A percentile compares a stretch with the other conserved stretches of the same genome.
phyloP scores from a whole-genome alignment of 768 basidiomycete genomes.

The Lanmaoa pseudosensibilis region DNA sequence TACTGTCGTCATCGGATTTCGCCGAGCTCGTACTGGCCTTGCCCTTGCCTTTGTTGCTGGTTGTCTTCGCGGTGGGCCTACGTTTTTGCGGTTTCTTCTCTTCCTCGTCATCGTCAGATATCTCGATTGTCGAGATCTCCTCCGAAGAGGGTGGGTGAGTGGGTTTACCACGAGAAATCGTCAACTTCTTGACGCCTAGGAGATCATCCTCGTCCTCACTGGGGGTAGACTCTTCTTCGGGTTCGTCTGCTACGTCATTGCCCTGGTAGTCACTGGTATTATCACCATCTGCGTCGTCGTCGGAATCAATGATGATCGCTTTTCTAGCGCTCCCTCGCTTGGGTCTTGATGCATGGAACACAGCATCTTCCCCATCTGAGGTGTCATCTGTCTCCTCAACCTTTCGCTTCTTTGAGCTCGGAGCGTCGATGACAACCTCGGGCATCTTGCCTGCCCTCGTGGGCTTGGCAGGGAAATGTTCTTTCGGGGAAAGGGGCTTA shows the following conservation, averaged over 20 bases:
- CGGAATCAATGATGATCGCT: slow-evolving; percentile 48
- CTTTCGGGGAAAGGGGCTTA: slow-evolving; percentile 14
- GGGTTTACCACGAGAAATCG: slow-evolving; percentile 23
- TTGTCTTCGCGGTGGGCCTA: slow-evolving; percentile 25
- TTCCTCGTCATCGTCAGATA: slow-evolving; percentile 27
- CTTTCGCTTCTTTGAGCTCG: slow-evolving; percentile 20
- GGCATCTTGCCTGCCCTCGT: slow-evolving; percentile 43
- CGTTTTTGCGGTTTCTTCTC: slow-evolving; percentile 35
- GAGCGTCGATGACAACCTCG: slow-evolving; percentile 56
- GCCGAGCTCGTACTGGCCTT: slow-evolving; percentile 29
- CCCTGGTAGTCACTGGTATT: slow-evolving; percentile 34
- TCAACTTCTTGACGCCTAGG: slow-evolving; percentile 23
- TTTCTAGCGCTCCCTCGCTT: slow-evolving; percentile 40
- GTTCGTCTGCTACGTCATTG: slow-evolving; percentile 39
- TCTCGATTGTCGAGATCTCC: slow-evolving; percentile 25
- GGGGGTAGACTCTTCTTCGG: slow-evolving; percentile 26
- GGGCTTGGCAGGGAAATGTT: slow-evolving; percentile 29
- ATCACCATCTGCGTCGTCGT: slow-evolving; percentile 45
- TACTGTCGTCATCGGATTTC: slow-evolving; percentile 43
- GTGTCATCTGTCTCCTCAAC: slow-evolving; percentile 18
- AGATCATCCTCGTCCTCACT: slow-evolving; percentile 29
- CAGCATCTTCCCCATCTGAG: slow-evolving; percentile 37
- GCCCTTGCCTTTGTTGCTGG: slow-evolving; percentile 20
- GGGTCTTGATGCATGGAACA: slow-evolving; percentile 36
- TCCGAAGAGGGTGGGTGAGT: slow-evolving; percentile 34